phyloP scores from a whole-genome alignment of 306 rosid species.

The Sphenostylis stenocarpa region DNA sequence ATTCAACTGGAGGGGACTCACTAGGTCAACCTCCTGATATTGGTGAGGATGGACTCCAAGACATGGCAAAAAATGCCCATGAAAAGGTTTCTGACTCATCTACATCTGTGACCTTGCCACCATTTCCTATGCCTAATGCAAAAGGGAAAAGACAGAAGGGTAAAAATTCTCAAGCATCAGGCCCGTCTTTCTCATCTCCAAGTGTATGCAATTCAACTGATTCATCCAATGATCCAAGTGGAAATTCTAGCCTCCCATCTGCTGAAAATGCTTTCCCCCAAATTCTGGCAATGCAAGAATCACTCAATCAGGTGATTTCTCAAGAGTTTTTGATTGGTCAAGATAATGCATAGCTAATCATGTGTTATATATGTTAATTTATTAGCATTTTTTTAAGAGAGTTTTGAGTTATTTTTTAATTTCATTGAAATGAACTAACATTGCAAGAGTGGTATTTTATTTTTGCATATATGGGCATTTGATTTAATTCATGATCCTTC shows the following conservation, averaged over 20 bases:
- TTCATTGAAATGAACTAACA: neutral
- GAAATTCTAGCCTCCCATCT: slow-evolving; percentile 54
- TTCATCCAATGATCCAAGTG: slow-evolving; percentile 57
- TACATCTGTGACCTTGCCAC: slow-evolving; percentile 40
- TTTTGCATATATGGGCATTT: slow-evolving; percentile 23
- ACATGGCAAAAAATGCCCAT: slow-evolving; percentile 55
- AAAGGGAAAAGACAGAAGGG: slow-evolving; percentile 82
- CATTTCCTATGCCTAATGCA: slow-evolving; percentile 51
- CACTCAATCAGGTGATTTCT: slow-evolving; percentile 73
- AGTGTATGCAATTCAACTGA: slow-evolving; percentile 57
- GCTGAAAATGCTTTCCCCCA: slow-evolving; percentile 62
- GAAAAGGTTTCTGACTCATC: slow-evolving; percentile 65
- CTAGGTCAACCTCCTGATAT: slow-evolving; percentile 47
- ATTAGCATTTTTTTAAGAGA: neutral
- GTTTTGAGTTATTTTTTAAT: neutral
- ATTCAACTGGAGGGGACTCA: slow-evolving; percentile 43
- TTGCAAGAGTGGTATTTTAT: neutral
- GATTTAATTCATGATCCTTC: neutral
- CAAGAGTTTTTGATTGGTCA: neutral
- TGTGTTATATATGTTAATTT: neutral
- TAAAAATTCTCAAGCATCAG: slow-evolving; percentile 68
- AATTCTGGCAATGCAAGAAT: slow-evolving; percentile 76
- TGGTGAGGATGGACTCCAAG: slow-evolving; percentile 63
- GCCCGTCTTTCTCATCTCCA: slow-evolving; percentile 55
- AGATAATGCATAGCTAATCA: neutral